These are phyloP conservation scores for Thraustotheca clavata DNA, from an alignment of 352 stramenopile species.

Conservation along the genomic window DNA sequence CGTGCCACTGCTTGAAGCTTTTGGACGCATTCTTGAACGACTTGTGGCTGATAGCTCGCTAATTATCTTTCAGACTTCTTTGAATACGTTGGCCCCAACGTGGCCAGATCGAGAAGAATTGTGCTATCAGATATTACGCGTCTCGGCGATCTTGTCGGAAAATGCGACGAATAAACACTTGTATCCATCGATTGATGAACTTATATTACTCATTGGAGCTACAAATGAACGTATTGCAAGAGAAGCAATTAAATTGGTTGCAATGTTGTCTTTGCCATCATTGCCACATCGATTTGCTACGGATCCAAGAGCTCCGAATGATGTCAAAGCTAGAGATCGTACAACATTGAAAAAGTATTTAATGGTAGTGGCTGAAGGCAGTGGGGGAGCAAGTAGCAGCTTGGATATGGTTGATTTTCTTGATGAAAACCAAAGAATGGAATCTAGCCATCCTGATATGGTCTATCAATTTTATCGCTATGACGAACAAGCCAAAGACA, in stretches of 20 bases:
- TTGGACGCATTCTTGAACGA: conserved; percentile 12
- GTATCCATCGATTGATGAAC: conserved; percentile 48
- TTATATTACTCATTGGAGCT: conserved; percentile 45
- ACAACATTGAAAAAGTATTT: conserved; percentile 40
- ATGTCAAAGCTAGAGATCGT: conserved; percentile 34
- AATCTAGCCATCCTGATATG: conserved; percentile 15
- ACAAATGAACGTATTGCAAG: conserved; percentile 56
- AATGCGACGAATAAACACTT: conserved; percentile 73
- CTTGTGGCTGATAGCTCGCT: conserved; percentile 18
- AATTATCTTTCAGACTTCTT: conserved; percentile 26
- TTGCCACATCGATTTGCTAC: conserved; percentile 59
- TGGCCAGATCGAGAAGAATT: conserved; percentile 7
- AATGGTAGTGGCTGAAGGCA: conserved; percentile 41
- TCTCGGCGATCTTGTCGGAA: conserved; percentile 63
- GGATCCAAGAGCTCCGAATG: conserved; percentile 24
- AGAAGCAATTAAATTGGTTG: conserved; percentile 61
- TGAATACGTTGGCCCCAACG: not conserved
- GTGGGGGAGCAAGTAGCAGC: conserved; percentile 35
- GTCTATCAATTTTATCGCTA: conserved; percentile 67
- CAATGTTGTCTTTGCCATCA: conserved; percentile 58
- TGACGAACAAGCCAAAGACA: conserved; percentile 24
- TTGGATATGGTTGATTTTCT: conserved; percentile 65
- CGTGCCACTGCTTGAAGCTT: conserved; percentile 32
- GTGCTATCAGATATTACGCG: conserved; percentile 63
- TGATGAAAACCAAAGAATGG: not conserved